phyloP scores from a whole-genome alignment of 805 yeast genomes.

The Saccharomycopsis babjevae region DNA sequence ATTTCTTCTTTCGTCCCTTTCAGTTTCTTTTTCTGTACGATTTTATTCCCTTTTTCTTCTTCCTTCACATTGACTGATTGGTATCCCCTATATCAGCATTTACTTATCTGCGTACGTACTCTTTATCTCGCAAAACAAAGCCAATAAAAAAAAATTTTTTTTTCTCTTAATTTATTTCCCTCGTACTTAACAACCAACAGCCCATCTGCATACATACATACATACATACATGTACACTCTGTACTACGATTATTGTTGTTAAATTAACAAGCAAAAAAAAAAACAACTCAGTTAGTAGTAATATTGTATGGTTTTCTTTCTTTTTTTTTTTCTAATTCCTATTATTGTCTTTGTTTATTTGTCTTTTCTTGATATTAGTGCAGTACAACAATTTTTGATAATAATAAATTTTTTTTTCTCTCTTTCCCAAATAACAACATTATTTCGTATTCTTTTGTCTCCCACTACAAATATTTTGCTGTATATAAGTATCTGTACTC shows the following conservation, averaged over 20 bases:
- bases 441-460: not conserved
- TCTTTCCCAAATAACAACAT: not conserved
- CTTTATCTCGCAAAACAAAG: not conserved
- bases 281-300: not conserved
- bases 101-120: not conserved
- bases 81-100: not conserved
- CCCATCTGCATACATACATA: conserved; percentile 1
- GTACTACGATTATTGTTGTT: not conserved
- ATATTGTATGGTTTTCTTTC: not conserved
- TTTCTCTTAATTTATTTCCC: not conserved
- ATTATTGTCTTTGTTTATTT: not conserved
- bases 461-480: not conserved
- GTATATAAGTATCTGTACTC: not conserved
- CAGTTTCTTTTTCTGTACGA: not conserved
- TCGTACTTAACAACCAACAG: not conserved
- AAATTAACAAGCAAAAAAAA: too few relatives aligned
- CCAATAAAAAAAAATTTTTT: not conserved
- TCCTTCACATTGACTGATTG: not conserved
- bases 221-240: not conserved
- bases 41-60: not conserved
- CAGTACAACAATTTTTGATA: not conserved
- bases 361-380: not conserved
- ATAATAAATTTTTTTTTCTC: not conserved
- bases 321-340: not conserved
- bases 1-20: not conserved